Evolutionary conservation across 192 early-diverging fungal species (phyloP).

Genomic region (Pilobolus umbonatus): DNA sequence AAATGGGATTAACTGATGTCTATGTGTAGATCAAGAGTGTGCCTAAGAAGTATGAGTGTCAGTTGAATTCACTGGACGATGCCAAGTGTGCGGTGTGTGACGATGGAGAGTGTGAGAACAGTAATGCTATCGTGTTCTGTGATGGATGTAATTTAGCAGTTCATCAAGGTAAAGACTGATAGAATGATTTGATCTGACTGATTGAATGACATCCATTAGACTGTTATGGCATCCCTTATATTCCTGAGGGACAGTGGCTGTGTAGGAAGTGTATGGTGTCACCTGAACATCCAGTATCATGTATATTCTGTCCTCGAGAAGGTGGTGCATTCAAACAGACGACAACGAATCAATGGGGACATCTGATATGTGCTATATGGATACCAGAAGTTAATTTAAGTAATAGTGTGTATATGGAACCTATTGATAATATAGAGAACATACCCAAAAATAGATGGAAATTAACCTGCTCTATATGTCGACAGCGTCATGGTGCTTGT

Average conservation of each 20-base stretch:
- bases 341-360: constrained; percentile 88
- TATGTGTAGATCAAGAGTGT: constrained; percentile 68
- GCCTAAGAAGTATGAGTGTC: constrained; percentile 58
- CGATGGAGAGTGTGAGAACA: constrained; percentile 98
- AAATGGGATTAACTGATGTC: not conserved
- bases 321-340: constrained; percentile 98
- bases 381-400: constrained; percentile 89
- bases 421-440: constrained; percentile 86
- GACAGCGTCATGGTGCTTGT: constrained; percentile 75
- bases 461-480: constrained; percentile 86
- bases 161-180: constrained; percentile 85
- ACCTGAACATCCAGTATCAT: constrained; percentile 83
- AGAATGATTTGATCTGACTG: not conserved
- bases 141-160: constrained; percentile 99
- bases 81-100: constrained; percentile 91
- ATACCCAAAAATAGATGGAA: constrained; percentile 89
- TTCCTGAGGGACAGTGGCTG: constrained; percentile 99
- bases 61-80: constrained; percentile 68
- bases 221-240: constrained; percentile 98
- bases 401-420: constrained; percentile 97
- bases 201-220: constrained; percentile 45
- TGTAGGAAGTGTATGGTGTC: constrained; percentile 97
- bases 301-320: constrained; percentile 89
- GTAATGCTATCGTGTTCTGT: constrained; percentile 99
- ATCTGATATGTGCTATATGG: constrained; percentile 94